Evolutionary conservation across 257 asterid species (phyloP), one percentile per base, ranked within the genome.

Genomic region (Marsdenia floribunda): DNA sequence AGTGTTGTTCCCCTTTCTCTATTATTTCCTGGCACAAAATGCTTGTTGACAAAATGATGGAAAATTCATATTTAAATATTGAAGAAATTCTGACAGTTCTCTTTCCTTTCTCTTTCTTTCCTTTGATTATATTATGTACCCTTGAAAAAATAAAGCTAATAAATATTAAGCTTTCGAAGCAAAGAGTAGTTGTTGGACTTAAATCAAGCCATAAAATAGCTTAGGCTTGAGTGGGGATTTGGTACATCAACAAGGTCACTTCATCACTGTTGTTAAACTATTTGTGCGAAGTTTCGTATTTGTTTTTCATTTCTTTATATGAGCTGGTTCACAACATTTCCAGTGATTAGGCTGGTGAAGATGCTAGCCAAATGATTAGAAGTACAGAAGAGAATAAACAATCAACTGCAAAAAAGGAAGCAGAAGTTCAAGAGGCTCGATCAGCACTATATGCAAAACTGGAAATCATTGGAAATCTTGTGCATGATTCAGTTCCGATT

Each of bases 401-500:
- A 73, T 82, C 71, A 70, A 88, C 85, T 66, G 85, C 81, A 70
- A 77, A 78, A 75, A 92, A 92, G 80, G 96, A 86, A 72, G 85
- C 79, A 44, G 99, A 89, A 83, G 99, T 90, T 75, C 89, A 92
- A 84, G 96, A 86, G 77, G 96, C 96, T 74, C 86, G 85, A 44
- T 81, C 82, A 2, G 89, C 89, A 72, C 49, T 94, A 73, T 88
- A 94, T 78, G 80, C 89, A 52, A 90, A 77, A 82, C 70, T 90
- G 76, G 86, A 78, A 66, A 52, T 44, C 58, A 91, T 94, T 83
- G 99, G 99, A 75, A 94, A 94, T 74, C 91, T 92, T 55, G 99
- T 94, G 63, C 99, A 94, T 73, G 97, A 94, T 81, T 86, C 99
- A 53, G 99, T 94, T 40, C 99, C 99, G 10, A 78, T 92, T 50